Evolutionary conservation across 148 eudicot genomes (phyloP), one percentile per base, ranked within the genome.

Genomic region (Rhododendron williamsianum): DNA sequence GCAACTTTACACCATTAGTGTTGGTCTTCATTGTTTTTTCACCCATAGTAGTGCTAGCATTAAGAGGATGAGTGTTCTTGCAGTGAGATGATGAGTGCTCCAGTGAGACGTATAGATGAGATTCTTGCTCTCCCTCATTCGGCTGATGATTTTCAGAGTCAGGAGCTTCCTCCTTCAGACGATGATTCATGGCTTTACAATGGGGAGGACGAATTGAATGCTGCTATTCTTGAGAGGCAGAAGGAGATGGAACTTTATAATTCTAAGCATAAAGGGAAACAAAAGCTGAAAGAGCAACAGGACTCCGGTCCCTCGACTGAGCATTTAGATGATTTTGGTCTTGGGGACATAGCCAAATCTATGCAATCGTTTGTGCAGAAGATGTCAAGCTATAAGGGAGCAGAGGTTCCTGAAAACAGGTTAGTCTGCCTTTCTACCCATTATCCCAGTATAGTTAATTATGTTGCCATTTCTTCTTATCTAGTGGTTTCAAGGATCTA

Each of bases 171-270:
- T 85, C 89, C 93, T 83, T 93, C 96, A 10, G 98, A 95, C 87
- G 97, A 94, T 89, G 95, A 96, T 86, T 93, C 99, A 35, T 96
- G 99, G 99, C 99, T 96, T 71, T 93, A 95, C 87, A 90, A 87
- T 81, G 99, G 95, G 65, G 99, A 96, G 88, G 96, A 94, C 80
- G 99, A 96, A 87, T 84, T 96, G 88, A 92, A 94, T 89, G 92
- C 96, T 84, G 96, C 92, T 86, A 95, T 96, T 88, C 86, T 86
- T 76, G 96, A 94, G 88, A 95, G 98, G 82, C 94, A 96, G 85
- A 90, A 86, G 86, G 99, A 96, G 90, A 90, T 96, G 97, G 97
- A 96, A 81, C 72, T 85, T 73, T 95, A 91, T 88, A 89, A 95
- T 87, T 86, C 86, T 84, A 89, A 88, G 41, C 88, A 87, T 69